Percentiles rank a stretch among this genome's conserved stretches.
These are phyloP conservation scores for Nigrospora osmanthi DNA, from an alignment of 2,329 filamentous ascomycete genomes.

Conservation along the genomic window DNA sequence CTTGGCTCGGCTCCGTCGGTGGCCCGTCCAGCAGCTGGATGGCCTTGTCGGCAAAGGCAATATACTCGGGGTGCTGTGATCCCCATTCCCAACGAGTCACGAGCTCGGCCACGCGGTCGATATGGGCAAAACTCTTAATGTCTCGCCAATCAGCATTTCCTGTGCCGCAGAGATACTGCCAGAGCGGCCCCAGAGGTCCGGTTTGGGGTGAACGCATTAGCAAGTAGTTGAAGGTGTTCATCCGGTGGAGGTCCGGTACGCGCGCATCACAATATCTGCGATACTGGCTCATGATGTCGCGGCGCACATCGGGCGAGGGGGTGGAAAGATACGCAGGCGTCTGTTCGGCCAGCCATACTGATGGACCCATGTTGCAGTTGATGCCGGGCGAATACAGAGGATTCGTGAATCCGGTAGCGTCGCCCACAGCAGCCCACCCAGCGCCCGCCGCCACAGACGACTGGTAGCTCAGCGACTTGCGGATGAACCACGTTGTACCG, in stretches of 20 bases:
- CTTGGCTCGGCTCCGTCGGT: background rate
- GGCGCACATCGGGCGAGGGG: background rate
- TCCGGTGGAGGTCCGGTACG: conserved; percentile 9
- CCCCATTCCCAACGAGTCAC: conserved; percentile 12
- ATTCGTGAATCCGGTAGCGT: background rate
- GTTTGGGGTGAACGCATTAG: conserved; percentile 11
- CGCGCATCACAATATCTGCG: conserved; percentile 9
- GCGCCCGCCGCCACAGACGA: background rate
- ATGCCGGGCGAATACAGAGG: background rate
- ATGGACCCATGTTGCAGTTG: background rate
- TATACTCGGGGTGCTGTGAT: conserved; percentile 7
- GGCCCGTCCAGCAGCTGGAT: conserved; percentile 6
- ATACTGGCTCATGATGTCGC: conserved; percentile 3
- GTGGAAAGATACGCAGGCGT: background rate
- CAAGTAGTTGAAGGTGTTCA: conserved; percentile 15
- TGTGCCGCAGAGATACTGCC: conserved; percentile 12
- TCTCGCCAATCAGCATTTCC: conserved; percentile 7
- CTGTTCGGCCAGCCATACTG: background rate
- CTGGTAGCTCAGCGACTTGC: background rate
- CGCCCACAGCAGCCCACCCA: background rate
- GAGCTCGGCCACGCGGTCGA: conserved; percentile 5
- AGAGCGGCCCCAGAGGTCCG: conserved; percentile 11
- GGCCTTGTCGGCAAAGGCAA: conserved; percentile 4
- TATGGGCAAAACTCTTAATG: background rate
- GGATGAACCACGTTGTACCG: background rate